phyloP scores from a whole-genome alignment of 1,284 basidiomycete genomes.

The Lignosus rhinocerotis region DNA sequence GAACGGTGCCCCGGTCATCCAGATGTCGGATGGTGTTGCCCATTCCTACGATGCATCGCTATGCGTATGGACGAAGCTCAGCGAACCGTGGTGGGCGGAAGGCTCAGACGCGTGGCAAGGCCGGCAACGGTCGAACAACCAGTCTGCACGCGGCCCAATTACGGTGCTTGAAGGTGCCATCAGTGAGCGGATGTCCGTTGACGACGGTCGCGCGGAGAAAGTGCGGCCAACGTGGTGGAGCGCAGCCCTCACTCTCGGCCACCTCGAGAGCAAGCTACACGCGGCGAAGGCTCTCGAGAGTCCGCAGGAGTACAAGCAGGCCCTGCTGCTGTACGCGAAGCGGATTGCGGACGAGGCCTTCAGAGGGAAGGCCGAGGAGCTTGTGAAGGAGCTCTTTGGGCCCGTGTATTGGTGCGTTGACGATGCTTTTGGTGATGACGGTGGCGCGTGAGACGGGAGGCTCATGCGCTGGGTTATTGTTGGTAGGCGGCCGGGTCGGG shows the following conservation, averaged over 20 bases:
- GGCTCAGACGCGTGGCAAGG: slow-evolving; percentile 82
- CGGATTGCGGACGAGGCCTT: slow-evolving; percentile 86
- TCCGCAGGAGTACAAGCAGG: slow-evolving; percentile 78
- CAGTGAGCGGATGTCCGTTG: slow-evolving; percentile 43
- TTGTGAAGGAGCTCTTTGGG: slow-evolving; percentile 85
- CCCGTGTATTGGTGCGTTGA: slow-evolving; percentile 77
- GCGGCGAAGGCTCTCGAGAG: slow-evolving; percentile 75
- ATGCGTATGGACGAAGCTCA: slow-evolving; percentile 69
- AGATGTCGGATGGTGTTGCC: slow-evolving; percentile 71
- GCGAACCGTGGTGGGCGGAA: slow-evolving; percentile 78
- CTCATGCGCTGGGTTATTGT: not conserved
- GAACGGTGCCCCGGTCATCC: slow-evolving; percentile 77
- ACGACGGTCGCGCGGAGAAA: slow-evolving; percentile 32
- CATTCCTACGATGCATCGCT: slow-evolving; percentile 77
- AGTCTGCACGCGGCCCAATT: slow-evolving; percentile 49
- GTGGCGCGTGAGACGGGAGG: not conserved
- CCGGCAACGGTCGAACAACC: slow-evolving; percentile 50
- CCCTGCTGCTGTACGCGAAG: slow-evolving; percentile 75
- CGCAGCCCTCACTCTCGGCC: slow-evolving; percentile 77
- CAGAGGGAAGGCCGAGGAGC: slow-evolving; percentile 81
- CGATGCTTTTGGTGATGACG: not conserved
- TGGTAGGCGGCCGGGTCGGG: slow-evolving; percentile 61
- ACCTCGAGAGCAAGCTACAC: slow-evolving; percentile 80
- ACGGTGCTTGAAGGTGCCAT: slow-evolving; percentile 58
- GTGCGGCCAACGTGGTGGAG: slow-evolving; percentile 74